Evolutionary conservation across 768 basidiomycete genomes (phyloP).

Genomic region (Podaxis rugospora): DNA sequence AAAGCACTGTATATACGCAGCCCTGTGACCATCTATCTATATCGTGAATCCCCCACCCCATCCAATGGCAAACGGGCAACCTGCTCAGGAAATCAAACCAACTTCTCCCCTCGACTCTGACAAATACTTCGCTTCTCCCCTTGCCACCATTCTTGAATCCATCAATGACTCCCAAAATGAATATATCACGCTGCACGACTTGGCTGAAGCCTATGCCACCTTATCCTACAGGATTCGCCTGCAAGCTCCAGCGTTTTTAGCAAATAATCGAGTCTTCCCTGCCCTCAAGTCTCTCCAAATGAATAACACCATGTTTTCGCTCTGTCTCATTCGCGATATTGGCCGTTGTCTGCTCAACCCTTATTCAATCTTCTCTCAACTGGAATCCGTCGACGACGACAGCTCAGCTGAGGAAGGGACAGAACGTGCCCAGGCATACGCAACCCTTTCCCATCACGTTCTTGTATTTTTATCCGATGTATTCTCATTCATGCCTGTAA

Average conservation of each 20-base stretch:
- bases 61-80: neutral
- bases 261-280: constrained; percentile 11
- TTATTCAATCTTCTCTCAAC: constrained; percentile 6
- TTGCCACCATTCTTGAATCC: constrained; percentile 45
- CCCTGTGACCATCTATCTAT: neutral
- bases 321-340: constrained; percentile 50
- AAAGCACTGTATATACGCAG: neutral
- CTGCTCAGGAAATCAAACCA: neutral
- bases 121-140: constrained; percentile 34
- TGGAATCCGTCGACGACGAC: constrained; percentile 18
- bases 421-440: constrained; percentile 35
- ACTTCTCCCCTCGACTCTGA: constrained; percentile 10
- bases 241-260: constrained; percentile 18
- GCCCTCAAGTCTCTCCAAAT: constrained; percentile 26
- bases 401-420: constrained; percentile 28
- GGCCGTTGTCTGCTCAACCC: constrained; percentile 35
- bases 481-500: constrained; percentile 41
- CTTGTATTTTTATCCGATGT: constrained; percentile 48
- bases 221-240: constrained; percentile 42
- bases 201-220: constrained; percentile 57
- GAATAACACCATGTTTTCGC: constrained; percentile 19
- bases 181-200: constrained; percentile 44
- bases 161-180: constrained; percentile 29
- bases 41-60: neutral
- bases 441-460: constrained; percentile 48